Conservation (phyloP, 2,329 filamentous ascomycete species). For the Talaromyces amestolkiae region DNA sequence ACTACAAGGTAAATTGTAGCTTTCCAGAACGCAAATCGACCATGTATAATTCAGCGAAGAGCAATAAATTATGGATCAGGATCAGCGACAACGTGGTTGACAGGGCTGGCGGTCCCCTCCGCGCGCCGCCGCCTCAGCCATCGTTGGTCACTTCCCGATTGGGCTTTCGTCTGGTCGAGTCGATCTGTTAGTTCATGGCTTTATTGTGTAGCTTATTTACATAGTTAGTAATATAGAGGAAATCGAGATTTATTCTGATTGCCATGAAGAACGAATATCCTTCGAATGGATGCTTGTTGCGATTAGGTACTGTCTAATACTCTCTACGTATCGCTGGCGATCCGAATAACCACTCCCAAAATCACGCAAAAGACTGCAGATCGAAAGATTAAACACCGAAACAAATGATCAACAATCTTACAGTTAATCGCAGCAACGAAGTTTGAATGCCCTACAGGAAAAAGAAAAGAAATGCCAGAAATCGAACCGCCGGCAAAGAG, state of each 20-base stretch:
- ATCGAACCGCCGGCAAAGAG: neutral
- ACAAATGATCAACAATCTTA: neutral
- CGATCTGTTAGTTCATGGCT: conserved; percentile 2
- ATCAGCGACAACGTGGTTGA: conserved; percentile 21
- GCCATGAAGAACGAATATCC: neutral
- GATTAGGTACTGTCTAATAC: neutral
- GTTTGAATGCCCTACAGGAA: neutral
- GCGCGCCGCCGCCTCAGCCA: conserved; percentile 13
- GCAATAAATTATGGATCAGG: conserved; percentile 8
- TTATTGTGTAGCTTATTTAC: conserved; percentile 3
- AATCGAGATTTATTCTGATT: neutral
- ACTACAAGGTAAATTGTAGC: too few species aligned
- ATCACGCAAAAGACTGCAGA: neutral
- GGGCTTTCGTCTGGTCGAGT: conserved; percentile 1
- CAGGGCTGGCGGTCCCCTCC: conserved; percentile 17
- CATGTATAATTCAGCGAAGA: neutral
- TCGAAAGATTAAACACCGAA: neutral
- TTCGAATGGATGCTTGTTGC: neutral
- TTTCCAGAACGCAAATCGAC: neutral
- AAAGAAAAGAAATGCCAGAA: neutral
- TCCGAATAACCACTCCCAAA: neutral
- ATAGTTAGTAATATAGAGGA: neutral
- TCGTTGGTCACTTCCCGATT: conserved; percentile 11
- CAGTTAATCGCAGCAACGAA: neutral
- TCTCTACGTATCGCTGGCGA: neutral